Evolutionary conservation across 2,329 filamentous ascomycete genomes (phyloP).

Genomic region (Clonostachys rhizophaga): DNA sequence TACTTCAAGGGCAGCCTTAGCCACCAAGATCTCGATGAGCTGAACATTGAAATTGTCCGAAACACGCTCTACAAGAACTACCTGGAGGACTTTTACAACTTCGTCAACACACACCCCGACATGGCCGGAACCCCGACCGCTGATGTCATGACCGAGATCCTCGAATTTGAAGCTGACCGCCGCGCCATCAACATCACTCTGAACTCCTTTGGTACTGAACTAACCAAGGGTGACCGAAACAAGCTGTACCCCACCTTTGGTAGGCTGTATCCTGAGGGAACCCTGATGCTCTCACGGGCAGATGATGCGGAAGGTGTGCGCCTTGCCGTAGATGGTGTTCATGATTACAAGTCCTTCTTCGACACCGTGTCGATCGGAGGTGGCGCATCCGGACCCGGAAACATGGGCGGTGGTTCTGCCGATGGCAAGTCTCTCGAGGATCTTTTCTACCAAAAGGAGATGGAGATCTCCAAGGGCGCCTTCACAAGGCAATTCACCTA

Average conservation of each 20-base stretch:
- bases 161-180: constrained; percentile 95
- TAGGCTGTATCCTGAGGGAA: constrained; percentile 88
- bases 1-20: constrained; percentile 97
- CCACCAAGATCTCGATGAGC: constrained; percentile 94
- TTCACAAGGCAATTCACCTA: constrained; percentile 97
- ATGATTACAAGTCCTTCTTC: constrained; percentile 94
- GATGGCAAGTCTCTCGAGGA: constrained; percentile 93
- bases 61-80: constrained; percentile 99
- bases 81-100: constrained; percentile 93
- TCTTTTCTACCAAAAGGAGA: constrained; percentile 98
- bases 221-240: constrained; percentile 88
- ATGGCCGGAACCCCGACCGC: constrained; percentile 84
- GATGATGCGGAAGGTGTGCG: constrained; percentile 94
- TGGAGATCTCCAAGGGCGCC: constrained; percentile 93
- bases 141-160: constrained; percentile 91
- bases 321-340: constrained; percentile 86
- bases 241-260: constrained; percentile 95
- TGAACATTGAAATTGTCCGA: constrained; percentile 98
- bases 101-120: constrained; percentile 85
- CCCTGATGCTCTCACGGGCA: constrained; percentile 87
- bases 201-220: constrained; percentile 96
- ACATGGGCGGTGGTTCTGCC: constrained; percentile 74
- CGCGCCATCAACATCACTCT: constrained; percentile 98
- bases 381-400: constrained; percentile 68
- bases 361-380: constrained; percentile 80